phyloP scores from a whole-genome alignment of 73 alveolate genomes.

The Paramecium primaurelia region DNA sequence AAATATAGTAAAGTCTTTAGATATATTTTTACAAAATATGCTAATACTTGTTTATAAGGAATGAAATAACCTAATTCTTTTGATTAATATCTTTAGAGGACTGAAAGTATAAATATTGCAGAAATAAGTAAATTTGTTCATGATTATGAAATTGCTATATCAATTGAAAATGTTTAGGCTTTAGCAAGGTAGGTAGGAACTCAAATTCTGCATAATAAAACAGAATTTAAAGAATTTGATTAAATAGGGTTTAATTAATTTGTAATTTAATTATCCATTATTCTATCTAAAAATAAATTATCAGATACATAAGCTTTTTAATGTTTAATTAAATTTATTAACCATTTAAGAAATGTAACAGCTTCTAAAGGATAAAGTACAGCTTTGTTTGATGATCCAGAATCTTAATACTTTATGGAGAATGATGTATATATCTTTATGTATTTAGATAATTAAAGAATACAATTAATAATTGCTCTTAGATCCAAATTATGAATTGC shows the following conservation, averaged over 20 bases:
- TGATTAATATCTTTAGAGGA: not conserved
- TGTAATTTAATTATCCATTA: not conserved
- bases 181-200: not conserved
- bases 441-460: not conserved
- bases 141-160: not conserved
- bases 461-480: not conserved
- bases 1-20: constrained; percentile 3
- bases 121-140: not conserved
- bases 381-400: constrained; percentile 36
- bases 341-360: not conserved
- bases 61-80: not conserved
- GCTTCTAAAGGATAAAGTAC: not conserved
- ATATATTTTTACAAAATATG: not conserved
- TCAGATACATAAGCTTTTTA: not conserved
- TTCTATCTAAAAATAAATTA: not conserved
- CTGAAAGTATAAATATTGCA: not conserved
- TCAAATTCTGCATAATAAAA: not conserved
- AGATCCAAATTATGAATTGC: constrained; percentile 29
- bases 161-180: not conserved
- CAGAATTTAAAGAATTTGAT: constrained; percentile 31
- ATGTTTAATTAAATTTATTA: not conserved
- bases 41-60: not conserved
- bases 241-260: not conserved
- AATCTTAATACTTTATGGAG: constrained; percentile 12
- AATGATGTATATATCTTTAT: not conserved